phyloP scores from a whole-genome alignment of 805 yeast species.

The Jamesozyma piceae region DNA sequence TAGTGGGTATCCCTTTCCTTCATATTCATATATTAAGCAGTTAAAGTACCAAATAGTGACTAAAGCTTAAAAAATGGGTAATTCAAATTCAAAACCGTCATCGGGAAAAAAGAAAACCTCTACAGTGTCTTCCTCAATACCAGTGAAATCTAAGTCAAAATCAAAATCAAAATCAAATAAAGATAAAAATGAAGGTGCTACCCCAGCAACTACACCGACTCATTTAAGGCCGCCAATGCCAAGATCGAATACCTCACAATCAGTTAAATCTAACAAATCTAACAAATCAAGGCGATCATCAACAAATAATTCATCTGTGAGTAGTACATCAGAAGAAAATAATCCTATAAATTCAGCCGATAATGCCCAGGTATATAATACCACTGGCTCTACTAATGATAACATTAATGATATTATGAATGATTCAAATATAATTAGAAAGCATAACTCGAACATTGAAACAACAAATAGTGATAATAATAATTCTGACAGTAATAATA shows the following conservation, averaged over 20 bases:
- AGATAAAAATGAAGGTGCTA: background rate
- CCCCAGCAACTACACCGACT: constrained; percentile 4
- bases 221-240: constrained; percentile 35
- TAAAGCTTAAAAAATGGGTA: constrained; percentile 50
- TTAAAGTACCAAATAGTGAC: too few species aligned
- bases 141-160: constrained; percentile 2
- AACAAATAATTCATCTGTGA: constrained; percentile 20
- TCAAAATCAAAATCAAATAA: background rate
- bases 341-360: background rate
- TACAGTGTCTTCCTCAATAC: background rate
- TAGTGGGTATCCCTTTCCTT: too few species aligned
- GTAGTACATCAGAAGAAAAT: constrained; percentile 7
- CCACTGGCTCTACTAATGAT: background rate
- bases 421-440: background rate
- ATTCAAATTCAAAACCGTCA: constrained; percentile 41
- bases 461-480: background rate
- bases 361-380: background rate
- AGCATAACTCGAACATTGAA: constrained; percentile 3
- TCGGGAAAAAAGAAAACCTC: constrained; percentile 1
- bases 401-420: constrained; percentile 10
- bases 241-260: constrained; percentile 46
- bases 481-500: background rate
- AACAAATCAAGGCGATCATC: constrained; percentile 28
- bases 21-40: too few species aligned
- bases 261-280: constrained; percentile 36